Percentiles rank a stretch among this genome's conserved stretches.
phyloP scores from a whole-genome alignment of 768 basidiomycete genomes.

The Scleroderma citrinum region DNA sequence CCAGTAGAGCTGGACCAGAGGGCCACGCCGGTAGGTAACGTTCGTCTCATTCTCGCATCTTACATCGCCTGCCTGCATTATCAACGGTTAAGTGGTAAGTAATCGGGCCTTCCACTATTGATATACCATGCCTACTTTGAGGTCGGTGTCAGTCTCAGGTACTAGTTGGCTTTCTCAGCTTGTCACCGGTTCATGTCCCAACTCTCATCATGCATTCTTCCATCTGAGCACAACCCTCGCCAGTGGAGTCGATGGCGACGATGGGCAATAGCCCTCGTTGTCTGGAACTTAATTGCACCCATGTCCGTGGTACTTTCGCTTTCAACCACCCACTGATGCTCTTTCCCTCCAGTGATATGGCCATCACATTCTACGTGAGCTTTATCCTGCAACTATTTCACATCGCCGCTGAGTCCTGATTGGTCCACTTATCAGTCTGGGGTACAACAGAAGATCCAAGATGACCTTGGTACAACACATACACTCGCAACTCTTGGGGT shows the following conservation, averaged over 20 bases:
- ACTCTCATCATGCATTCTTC: background rate
- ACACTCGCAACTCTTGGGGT: background rate
- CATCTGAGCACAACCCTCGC: background rate
- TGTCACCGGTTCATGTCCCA: background rate
- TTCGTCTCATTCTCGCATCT: no score
- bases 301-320: background rate
- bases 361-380: background rate
- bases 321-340: background rate
- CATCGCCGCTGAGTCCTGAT: background rate
- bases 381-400: background rate
- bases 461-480: background rate
- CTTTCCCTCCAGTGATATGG: background rate
- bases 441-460: background rate
- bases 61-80: no score
- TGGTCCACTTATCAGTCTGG: background rate
- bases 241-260: background rate
- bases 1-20: no score
- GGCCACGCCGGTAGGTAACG: no score
- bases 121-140: no score
- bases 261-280: background rate
- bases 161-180: no score
- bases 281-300: background rate
- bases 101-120: no score
- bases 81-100: no score
- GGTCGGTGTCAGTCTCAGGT: no score